Base-by-base conservation (phyloP, 2,329 filamentous ascomycete species). In the Diplodia seriata region DNA sequence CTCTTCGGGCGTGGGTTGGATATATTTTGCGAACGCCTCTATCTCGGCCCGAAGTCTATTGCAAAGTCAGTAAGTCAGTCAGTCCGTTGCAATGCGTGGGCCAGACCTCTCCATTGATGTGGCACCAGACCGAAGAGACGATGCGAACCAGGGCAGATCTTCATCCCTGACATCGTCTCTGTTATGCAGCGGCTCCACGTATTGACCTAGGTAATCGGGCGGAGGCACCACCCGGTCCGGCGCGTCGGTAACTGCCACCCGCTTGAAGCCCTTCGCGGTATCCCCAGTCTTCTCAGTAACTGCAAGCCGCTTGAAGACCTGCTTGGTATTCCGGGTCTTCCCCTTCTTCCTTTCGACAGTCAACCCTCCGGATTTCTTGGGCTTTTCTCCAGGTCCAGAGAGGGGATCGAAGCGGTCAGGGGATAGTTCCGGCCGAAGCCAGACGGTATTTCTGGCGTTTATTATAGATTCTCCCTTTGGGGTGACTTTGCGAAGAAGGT, bases 1-100 rank as follows among this genome's bases (percentile, higher is more conserved):
- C 75, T 89, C 86, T 14, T 72, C 70, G 15, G 70, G 68, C 14
- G 76, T 84, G 15, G 81, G 83, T 23, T 74, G 74, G 68, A 85
- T 74, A 69, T 82, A 86, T 18, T 69, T 66, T 23, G 80, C 79
- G 64, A 86, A 82, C 1, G 79, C 79, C 40, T 71, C 70, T 49
- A 87, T 80, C 73, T 87, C 85, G n/a, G 74, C 75, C 67, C 76
- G 72, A n/a, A 84, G 73, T 18, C 70, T 72, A 59, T 29, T 18
- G 5, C 12, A 8, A 26, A 54, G 47, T 59, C 15, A 53, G 50
- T 8, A 56, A 29, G 14, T 50, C 43, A 18, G 12, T 18, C 8
- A 43, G 26, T 23, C 7, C 8, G 26, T 11, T 14, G 36, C 14
- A 26, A 11, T 6, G 12, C 11, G 9, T 33, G 18, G 43, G 20